phyloP scores from a whole-genome alignment of 805 yeast species.

The Yamadazyma sp. region DNA sequence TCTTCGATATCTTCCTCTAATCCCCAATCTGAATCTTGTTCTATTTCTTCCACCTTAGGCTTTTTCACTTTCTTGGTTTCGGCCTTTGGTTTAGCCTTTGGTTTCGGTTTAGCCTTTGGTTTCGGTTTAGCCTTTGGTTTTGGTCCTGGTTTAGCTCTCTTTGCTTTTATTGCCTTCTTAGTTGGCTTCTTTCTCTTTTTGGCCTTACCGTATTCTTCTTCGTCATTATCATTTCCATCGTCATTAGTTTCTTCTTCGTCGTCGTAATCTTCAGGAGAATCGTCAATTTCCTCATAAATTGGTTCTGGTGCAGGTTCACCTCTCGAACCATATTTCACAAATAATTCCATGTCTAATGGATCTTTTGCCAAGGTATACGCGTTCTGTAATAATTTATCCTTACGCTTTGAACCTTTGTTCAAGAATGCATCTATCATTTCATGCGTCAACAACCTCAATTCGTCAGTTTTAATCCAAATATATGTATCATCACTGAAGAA shows the following conservation, averaged over 20 bases:
- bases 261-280: slow-evolving; percentile 9
- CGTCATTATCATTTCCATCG: slow-evolving; percentile 13
- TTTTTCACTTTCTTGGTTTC: slow-evolving; percentile 1
- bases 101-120: slow-evolving; percentile 8
- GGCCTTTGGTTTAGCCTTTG: slow-evolving; percentile 7
- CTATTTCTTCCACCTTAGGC: slow-evolving; percentile 10
- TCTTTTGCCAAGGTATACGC: slow-evolving; percentile 54
- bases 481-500: slow-evolving; percentile 72
- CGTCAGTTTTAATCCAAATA: slow-evolving; percentile 59
- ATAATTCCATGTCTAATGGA: slow-evolving; percentile 41
- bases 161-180: too few relatives aligned
- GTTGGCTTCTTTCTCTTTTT: too few relatives aligned
- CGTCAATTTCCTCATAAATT: slow-evolving; percentile 33
- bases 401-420: slow-evolving; percentile 24
- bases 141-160: slow-evolving; percentile 8
- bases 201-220: slow-evolving; percentile 6
- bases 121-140: slow-evolving; percentile 11
- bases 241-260: slow-evolving; percentile 14
- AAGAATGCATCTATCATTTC: slow-evolving; percentile 43
- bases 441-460: slow-evolving; percentile 43
- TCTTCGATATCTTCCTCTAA: slow-evolving; percentile 32
- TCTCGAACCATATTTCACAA: slow-evolving; percentile 38
- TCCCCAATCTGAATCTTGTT: slow-evolving; percentile 42
- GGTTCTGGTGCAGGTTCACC: slow-evolving; percentile 46
- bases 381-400: slow-evolving; percentile 41